Evolutionary conservation across 2,329 filamentous ascomycete species (phyloP), one percentile per base, ranked within the genome.

Genomic region (Xylariaceae sp.): DNA sequence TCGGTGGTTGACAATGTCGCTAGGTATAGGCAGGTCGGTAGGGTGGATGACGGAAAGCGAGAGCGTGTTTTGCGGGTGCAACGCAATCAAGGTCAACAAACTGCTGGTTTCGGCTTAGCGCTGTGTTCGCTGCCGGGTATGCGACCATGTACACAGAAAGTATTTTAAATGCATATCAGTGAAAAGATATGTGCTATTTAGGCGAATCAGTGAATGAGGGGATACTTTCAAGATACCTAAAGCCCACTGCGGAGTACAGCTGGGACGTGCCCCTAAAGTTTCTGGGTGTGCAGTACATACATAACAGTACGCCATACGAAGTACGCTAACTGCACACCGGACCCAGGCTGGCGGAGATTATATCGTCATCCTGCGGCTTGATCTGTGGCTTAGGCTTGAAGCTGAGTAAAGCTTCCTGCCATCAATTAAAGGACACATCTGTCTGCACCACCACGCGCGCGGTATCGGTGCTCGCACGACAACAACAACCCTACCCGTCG

Each of bases 371-470:
- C 2, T 40, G 18, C 12, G n/a, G 37, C 18, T 40, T 40, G 32
- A 15, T 8, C 3, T 34, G 32, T 34, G 32, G 32, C 32, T 10
- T 10, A 10, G 9, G 32, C 32, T 9, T 34, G 26, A 34, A 34
- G 32, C 32, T 34, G 32, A 34, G 32, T 34, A 34, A 34, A 34
- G 32, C 32, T 34, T 10, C 2, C n/a, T n/a, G n/a, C 13, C 13
- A 15, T 34, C 40, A 43, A 43, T 43, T 19, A 43, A 44, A 61
- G 59, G 59, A 57, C 59, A 61, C 57, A 55, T 60, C 52, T 51
- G 53, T 39, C 48, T 54, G 44, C 44, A 49, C 29, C 47, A 50
- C 18, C 29, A 36, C 18, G 36, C 32, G 19, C 34, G 43, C 29
- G n/a, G 47, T 12, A 53, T 21, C 42, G 26, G 54, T 36, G 9